phyloP scores from a whole-genome alignment of 176 grass and related monocot species.

The Phoenix dactylifera region DNA sequence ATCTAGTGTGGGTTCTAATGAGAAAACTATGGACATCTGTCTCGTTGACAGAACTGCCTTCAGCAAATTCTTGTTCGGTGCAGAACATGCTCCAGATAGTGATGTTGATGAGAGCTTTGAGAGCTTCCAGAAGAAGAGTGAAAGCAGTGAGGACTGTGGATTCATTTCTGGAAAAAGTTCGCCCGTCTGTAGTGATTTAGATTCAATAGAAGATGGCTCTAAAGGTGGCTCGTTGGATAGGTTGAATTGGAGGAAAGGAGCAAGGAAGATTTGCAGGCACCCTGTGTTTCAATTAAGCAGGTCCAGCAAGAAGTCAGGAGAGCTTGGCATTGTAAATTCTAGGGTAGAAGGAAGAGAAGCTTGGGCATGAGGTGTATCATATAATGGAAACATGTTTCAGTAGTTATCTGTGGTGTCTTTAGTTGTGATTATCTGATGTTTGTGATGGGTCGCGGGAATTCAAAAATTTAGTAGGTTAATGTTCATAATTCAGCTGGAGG shows the following conservation, averaged over 20 bases:
- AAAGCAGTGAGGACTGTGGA: constrained; percentile 15
- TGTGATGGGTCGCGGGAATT: too few species aligned
- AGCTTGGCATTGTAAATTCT: constrained; percentile 50
- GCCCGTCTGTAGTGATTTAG: constrained; percentile 6
- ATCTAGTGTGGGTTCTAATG: not conserved
- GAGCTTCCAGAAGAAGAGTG: constrained; percentile 23
- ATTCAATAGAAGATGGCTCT: constrained; percentile 14
- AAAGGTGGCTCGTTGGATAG: constrained; percentile 46
- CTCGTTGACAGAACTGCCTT: constrained; percentile 38
- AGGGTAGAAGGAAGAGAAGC: constrained; percentile 58
- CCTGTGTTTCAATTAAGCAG: constrained; percentile 88
- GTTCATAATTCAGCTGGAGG: too few species aligned
- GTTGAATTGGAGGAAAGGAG: constrained; percentile 87
- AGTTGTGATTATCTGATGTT: too few species aligned
- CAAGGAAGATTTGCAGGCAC: constrained; percentile 68
- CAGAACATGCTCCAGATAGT: not conserved
- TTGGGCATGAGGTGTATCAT: constrained; percentile 53
- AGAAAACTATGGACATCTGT: constrained; percentile 20
- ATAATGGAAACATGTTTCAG: not conserved
- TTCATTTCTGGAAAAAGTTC: constrained; percentile 22
- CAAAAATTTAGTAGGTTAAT: too few species aligned
- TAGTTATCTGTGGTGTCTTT: too few species aligned
- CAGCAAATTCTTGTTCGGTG: constrained; percentile 15
- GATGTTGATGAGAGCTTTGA: constrained; percentile 6
- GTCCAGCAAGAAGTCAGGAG: constrained; percentile 61